Evolutionary conservation across 176 grass and related monocot species (phyloP), one percentile per base, ranked within the genome.

Genomic region (Calamus simplicifolius): DNA sequence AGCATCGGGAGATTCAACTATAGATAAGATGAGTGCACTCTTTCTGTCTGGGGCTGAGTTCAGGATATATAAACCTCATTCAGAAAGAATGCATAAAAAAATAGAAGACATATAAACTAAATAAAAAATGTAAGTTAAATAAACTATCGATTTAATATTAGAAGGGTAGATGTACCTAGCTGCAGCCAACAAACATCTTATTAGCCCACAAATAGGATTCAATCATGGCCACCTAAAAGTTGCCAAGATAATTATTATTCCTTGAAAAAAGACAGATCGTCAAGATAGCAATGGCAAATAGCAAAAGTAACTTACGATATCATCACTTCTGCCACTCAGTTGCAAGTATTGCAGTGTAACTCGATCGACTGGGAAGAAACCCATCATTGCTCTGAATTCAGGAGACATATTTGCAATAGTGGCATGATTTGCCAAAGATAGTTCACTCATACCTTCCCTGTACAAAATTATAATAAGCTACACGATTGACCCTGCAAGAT

Each of bases 321-420:
- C 87, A 73, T 97, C 84, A 60, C 78, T 97, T 87, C 92, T 71
- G 59, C 92, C 92, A 71, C 84, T 97, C 63, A 97, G 67, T 82
- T 82, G 87, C 69, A 97, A 75, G 76, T 97, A 97, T n/a, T 97
- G 82, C 63, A 97, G 64, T 50, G 83, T 80, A 67, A 86, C 85
- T 54, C 50, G 75, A 19, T 95, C 91, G 68, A 95, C 91, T 29
- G 91, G 91, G 67, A 95, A 95, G 80, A 95, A 95, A 76, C 91
- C 91, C 91, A 95, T 95, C 64, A 86, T 95, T 67, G 86, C 91
- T 55, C 91, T 86, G 79, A 90, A 95, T 77, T 95, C 91, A 18
- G 86, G 91, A 61, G 91, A 90, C 91, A 95, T 95, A 69, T 95
- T 95, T 71, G 91, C 91, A 29, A 95, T 95, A 62, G 91, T 95